Base-by-base conservation (phyloP, 805 yeast species). In the Limtongia smithiae region DNA sequence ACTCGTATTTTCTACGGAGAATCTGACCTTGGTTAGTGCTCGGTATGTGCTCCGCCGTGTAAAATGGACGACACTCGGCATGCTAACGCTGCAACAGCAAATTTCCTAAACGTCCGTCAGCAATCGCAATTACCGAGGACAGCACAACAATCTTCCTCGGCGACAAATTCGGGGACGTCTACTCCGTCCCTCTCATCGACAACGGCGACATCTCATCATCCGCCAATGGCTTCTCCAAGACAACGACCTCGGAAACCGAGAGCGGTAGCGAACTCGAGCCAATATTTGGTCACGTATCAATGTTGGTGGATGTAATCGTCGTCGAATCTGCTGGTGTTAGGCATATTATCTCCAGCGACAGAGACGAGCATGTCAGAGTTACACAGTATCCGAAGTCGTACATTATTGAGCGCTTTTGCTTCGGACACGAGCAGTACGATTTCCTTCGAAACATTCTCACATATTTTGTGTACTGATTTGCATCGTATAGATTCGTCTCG, bases 81-180 rank as follows among this genome's bases (percentile, higher is more conserved):
- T n/a, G n/a, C n/a, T n/a, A n/a, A n/a, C n/a, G n/a, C n/a, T n/a
- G n/a, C n/a, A n/a, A 32, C 15, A 44, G 88, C 63, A 76, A 78
- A 4, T 83, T 87, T 62, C 89, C 96, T 32, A 91, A 91, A 67
- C 81, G 97, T 67, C 97, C 97, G n/a, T 83, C 88, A 58, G 82
- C 96, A 1, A 73, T 89, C 17, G 72, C 86, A 6, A 68, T 81
- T 0, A 74, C 83, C 30, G 68, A 68, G 31, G 78, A 78, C 48
- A 79, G 77, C 51, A 56, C 45, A 14, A 68, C 69, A 12, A 67
- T 90, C 6, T 65, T 88, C 2, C 76, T 90, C 21, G 96, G 95
- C 18, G 98, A 93, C 66, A 93, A 93, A 70, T 93, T 91, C 64
- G 98, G 98, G 41, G 99, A 93, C 68, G 96, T 89, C 4, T 93